These are phyloP conservation scores for Leishmania braziliensis DNA, from an alignment of 208 protist species.

Conservation along the genomic window DNA sequence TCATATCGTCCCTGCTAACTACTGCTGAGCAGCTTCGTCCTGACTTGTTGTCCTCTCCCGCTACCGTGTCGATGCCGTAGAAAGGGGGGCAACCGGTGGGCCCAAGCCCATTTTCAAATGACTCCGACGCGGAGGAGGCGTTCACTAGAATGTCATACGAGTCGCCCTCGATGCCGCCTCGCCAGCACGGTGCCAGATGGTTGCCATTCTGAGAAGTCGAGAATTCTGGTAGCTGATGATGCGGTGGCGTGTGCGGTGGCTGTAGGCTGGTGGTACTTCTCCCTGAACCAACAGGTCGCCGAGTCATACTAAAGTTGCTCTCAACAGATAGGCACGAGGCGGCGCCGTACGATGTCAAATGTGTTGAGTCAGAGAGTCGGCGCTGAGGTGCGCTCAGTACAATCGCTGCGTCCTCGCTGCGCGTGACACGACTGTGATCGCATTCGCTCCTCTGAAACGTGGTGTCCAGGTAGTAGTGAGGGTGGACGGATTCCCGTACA, in stretches of 20 bases:
- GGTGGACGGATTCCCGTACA: neutral
- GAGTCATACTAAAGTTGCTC: neutral
- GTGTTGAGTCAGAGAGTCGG: constrained; percentile 1
- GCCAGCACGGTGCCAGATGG: neutral
- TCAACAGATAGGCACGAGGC: neutral
- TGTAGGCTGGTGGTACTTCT: neutral
- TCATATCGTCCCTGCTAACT: neutral
- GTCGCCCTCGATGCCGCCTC: neutral
- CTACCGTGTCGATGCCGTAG: neutral
- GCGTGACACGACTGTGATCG: neutral
- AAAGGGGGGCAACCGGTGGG: constrained; percentile 6
- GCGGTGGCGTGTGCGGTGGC: neutral
- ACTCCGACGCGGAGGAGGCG: neutral
- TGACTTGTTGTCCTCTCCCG: neutral
- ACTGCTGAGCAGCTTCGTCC: neutral
- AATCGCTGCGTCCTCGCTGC: neutral
- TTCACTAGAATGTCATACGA: neutral
- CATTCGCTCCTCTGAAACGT: neutral
- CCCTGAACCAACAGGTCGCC: too few species aligned
- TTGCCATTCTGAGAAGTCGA: neutral
- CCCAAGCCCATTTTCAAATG: neutral
- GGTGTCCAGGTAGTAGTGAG: constrained; percentile 7
- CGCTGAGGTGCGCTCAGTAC: neutral
- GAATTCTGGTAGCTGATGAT: neutral
- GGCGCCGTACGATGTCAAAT: neutral